Percentiles rank a stretch among this genome's conserved stretches.
phyloP scores from a whole-genome alignment of 768 basidiomycete genomes.

The Hygrocybe punicea region DNA sequence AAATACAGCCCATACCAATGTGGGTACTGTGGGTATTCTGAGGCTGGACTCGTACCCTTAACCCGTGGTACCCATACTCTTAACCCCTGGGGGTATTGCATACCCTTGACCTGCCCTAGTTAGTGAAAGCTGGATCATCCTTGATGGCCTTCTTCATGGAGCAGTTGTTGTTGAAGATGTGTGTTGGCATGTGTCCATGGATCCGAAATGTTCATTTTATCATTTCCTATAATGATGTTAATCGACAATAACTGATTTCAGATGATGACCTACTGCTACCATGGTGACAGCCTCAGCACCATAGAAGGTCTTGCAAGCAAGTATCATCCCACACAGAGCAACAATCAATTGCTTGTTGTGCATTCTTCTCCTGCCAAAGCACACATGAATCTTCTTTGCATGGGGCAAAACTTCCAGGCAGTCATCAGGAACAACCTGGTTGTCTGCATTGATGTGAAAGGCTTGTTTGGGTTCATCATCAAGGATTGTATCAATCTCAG shows the following conservation, averaged over 20 bases:
- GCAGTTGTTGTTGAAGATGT: slow-evolving; percentile 14
- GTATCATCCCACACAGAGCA: slow-evolving; percentile 24
- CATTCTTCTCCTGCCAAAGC: slow-evolving; percentile 20
- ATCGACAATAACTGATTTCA: no score
- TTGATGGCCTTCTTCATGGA: no score
- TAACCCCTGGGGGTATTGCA: no score
- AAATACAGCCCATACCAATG: no score
- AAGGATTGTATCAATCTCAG: not conserved
- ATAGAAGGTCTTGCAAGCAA: slow-evolving; percentile 21
- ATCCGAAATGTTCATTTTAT: slow-evolving; percentile 18
- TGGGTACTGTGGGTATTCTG: no score
- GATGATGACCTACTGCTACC: not conserved
- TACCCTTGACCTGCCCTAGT: no score
- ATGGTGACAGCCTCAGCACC: not conserved
- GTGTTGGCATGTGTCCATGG: slow-evolving; percentile 7
- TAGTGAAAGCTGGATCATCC: no score
- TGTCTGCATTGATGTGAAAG: not conserved
- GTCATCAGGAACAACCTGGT: not conserved
- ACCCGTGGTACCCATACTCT: no score
- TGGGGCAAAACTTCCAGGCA: no score
- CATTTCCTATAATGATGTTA: slow-evolving; percentile 1
- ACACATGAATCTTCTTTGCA: no score
- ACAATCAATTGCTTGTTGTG: slow-evolving; percentile 30
- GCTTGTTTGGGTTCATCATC: not conserved
- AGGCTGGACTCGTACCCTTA: no score